Percentiles rank a stretch among this genome's conserved stretches.
phyloP scores from a whole-genome alignment of 306 rosid species.

The Inga leiocalycina region DNA sequence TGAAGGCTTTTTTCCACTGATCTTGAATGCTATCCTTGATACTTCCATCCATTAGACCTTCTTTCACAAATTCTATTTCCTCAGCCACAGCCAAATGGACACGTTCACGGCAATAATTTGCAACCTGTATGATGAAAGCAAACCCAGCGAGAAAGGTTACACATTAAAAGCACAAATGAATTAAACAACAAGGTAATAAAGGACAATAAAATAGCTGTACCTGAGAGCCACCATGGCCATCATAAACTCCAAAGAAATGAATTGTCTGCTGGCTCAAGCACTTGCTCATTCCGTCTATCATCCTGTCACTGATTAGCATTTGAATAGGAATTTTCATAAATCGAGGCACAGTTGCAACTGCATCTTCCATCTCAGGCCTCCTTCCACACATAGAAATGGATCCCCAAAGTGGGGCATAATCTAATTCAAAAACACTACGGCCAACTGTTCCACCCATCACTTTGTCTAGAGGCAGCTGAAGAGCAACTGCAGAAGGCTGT shows the following conservation, averaged over 20 bases:
- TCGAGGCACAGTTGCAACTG: constrained; percentile 52
- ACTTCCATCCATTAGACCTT: constrained; percentile 44
- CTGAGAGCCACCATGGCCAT: constrained; percentile 83
- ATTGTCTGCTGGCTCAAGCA: constrained; percentile 49
- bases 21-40: constrained; percentile 53
- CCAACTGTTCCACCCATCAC: constrained; percentile 40
- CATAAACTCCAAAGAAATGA: constrained; percentile 77
- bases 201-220: constrained; percentile 29
- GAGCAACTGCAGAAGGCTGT: constrained; percentile 39
- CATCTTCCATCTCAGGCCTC: constrained; percentile 88
- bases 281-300: constrained; percentile 55
- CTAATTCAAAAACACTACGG: constrained; percentile 75
- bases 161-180: neutral
- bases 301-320: constrained; percentile 58
- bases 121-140: constrained; percentile 51
- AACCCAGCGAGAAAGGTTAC: constrained; percentile 1
- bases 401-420: constrained; percentile 75
- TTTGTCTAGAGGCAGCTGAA: constrained; percentile 54
- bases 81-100: constrained; percentile 69
- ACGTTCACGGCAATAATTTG: constrained; percentile 68
- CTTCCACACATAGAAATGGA: constrained; percentile 59
- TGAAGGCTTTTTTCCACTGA: constrained; percentile 63
- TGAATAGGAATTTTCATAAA: constrained; percentile 61
- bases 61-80: constrained; percentile 56
- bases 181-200: neutral